Conservation (phyloP, 768 basidiomycete species). For the Peribolospora baueri region DNA sequence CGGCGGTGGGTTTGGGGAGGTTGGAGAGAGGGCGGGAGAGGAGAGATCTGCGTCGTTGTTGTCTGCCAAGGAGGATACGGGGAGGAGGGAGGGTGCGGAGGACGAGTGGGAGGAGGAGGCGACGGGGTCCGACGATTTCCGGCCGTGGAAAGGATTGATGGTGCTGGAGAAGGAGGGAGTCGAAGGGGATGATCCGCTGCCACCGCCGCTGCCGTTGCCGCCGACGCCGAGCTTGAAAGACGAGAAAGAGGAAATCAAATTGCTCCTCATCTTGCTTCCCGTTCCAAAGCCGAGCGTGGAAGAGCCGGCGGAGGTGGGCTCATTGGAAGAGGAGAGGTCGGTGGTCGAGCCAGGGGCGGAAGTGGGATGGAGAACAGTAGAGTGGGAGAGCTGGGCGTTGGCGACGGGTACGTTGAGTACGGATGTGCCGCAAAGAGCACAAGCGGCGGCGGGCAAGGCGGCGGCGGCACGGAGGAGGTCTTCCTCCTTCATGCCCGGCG, state of each 20-base stretch:
- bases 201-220: no score
- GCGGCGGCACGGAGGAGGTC: background rate
- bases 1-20: background rate
- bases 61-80: background rate
- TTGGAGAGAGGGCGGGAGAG: background rate
- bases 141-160: background rate
- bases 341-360: background rate
- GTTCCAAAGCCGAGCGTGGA: background rate
- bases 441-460: constrained; percentile 7
- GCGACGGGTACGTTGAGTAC: background rate
- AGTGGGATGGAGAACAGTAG: background rate
- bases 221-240: no score
- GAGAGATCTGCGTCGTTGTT: no score
- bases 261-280: background rate
- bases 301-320: background rate
- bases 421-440: constrained; percentile 12
- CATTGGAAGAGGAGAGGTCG: background rate
- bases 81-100: background rate
- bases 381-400: constrained; percentile 1
- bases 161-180: no score
- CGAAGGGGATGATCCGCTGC: no score
- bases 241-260: constrained; percentile 5
- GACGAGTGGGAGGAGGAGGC: constrained; percentile 4
- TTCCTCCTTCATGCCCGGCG: background rate
- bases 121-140: constrained; percentile 3